Conservation (phyloP, 352 stramenopile genomes). For the Peronosclerospora sorghi region DNA sequence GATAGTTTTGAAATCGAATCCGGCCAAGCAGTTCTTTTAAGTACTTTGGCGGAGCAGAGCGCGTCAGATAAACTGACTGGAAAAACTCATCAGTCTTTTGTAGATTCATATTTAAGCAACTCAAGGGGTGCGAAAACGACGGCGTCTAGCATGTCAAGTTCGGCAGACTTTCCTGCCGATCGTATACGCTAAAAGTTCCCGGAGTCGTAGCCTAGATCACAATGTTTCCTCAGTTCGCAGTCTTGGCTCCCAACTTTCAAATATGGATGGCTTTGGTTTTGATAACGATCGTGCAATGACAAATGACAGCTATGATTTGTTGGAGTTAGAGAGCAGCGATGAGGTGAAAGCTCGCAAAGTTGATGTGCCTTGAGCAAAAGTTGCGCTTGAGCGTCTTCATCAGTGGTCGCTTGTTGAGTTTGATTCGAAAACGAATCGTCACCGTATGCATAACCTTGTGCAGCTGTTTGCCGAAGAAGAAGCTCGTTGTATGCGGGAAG, state of each 20-base stretch:
- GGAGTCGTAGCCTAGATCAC: conserved; percentile 29
- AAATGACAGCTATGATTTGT: conserved; percentile 62
- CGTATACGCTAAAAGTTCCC: conserved; percentile 32
- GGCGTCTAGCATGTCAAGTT: too few species aligned
- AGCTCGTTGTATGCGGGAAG: conserved; percentile 42
- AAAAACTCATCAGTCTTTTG: conserved; percentile 12
- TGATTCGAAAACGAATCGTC: conserved; percentile 50
- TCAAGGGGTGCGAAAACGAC: conserved; percentile 3
- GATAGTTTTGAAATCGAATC: conserved; percentile 64
- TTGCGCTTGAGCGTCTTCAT: conserved; percentile 49
- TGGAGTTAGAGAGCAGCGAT: conserved; percentile 62
- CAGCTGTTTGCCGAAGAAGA: conserved; percentile 79
- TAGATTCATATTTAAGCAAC: conserved; percentile 17
- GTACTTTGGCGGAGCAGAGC: conserved; percentile 16
- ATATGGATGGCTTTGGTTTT: conserved; percentile 59
- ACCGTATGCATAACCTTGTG: conserved; percentile 78
- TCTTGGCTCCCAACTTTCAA: conserved; percentile 51
- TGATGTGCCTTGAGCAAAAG: conserved; percentile 33
- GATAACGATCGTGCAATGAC: conserved; percentile 76
- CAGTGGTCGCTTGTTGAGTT: conserved; percentile 79
- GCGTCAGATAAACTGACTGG: too few species aligned
- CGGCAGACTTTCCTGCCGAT: too few species aligned
- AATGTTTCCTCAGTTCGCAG: conserved; percentile 43
- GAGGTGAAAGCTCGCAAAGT: conserved; percentile 44
- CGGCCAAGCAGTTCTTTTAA: conserved; percentile 57